Evolutionary conservation across 306 rosid species (phyloP), one percentile per base, ranked within the genome.

Genomic region (Ormosia emarginata): DNA sequence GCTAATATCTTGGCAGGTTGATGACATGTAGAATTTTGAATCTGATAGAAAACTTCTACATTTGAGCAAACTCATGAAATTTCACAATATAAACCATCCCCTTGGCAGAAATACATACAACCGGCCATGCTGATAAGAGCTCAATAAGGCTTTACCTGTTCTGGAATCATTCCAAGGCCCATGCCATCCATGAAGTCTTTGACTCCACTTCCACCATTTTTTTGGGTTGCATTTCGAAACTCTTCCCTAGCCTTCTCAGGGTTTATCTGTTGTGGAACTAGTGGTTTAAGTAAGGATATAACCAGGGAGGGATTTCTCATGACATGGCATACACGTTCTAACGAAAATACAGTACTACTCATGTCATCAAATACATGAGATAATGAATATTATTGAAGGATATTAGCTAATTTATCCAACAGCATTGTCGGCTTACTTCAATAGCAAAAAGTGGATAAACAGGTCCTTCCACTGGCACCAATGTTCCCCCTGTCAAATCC

Each of bases 121-220:
- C 14, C 46, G 41, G 3, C 34, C 52, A 55, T 40, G 61, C 13
- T 6, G 74, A 77, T 49, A 79, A 56, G 11, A 40, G 37, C 24
- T n/a, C 64, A 66, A 57, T 76, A 59, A 84, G 52, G 72, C 41
- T 73, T 79, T 82, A 93, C 99, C 97, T 95, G 99, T 55, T 95
- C 99, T 15, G 84, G 97, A 77, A 93, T 82, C 94, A 93, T 86
- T 77, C 99, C 99, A 50, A 95, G 99, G 82, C 98, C 99, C 99
- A 93, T 95, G 44, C 98, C 98, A 90, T 93, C 97, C 99, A 95
- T 93, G 80, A 95, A 87, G 82, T 93, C 99, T 84, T 93, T 93
- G 46, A 95, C 90, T 36, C 99, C 94, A 65, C 84, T 90, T 85
- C 97, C 98, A 29, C 98, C 99, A 85, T 81, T 90, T 4, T 56